A percentile compares a stretch with the other conserved stretches of the same genome.
These are phyloP conservation scores for Pestalotiopsis sp. DNA, from an alignment of 2,329 filamentous ascomycete genomes.

Conservation along the genomic window DNA sequence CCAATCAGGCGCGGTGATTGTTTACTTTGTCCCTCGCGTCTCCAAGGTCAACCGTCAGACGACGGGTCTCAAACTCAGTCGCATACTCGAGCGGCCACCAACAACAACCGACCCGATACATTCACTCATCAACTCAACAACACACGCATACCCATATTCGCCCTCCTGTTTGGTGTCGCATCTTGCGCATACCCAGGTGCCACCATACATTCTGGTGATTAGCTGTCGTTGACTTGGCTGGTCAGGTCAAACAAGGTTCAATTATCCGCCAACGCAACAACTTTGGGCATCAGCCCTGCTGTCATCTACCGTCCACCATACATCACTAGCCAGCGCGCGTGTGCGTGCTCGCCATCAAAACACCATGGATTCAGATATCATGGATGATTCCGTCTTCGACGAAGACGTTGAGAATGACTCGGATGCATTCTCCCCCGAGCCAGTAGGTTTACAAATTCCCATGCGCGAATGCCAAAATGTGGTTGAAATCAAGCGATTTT, in stretches of 20 bases:
- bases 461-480: not conserved
- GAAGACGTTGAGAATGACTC: slow-evolving; percentile 49
- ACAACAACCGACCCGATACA: slow-evolving; percentile 6
- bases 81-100: slow-evolving; percentile 5
- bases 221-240: not conserved
- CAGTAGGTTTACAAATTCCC: slow-evolving; percentile 37
- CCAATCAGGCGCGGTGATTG: slow-evolving; percentile 1
- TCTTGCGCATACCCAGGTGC: not conserved
- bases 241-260: not conserved
- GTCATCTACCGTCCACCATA: not conserved
- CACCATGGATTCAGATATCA: slow-evolving; percentile 57
- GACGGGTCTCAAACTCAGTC: not conserved
- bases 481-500: not conserved
- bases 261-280: not conserved
- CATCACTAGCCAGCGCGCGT: not conserved
- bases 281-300: not conserved
- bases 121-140: not conserved
- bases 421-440: slow-evolving; percentile 57
- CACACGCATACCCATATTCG: not conserved
- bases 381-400: slow-evolving; percentile 62
- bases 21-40: slow-evolving; percentile 6
- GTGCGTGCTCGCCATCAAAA: slow-evolving; percentile 4
- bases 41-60: not conserved
- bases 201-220: not conserved
- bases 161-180: not conserved